These are phyloP conservation scores for Gonium pectorale DNA, from an alignment of 139 green algal genomes.

Conservation along the genomic window DNA sequence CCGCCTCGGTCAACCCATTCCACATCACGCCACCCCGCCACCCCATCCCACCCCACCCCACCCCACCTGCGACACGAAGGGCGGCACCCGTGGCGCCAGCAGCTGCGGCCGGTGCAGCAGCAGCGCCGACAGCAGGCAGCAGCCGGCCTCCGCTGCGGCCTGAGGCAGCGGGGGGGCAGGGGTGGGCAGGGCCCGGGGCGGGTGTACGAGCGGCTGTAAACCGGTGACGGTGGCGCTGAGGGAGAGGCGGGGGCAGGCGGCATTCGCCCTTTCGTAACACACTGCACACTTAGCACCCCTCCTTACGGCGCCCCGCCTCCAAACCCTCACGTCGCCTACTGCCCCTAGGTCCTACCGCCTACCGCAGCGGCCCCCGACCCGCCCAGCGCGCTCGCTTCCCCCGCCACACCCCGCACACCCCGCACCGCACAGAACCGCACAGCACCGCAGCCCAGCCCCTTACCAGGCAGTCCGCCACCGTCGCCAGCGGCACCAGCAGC, in stretches of 20 bases:
- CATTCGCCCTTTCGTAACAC: too few species aligned
- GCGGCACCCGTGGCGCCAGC: slow-evolving; percentile 14
- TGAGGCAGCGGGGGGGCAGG: not conserved
- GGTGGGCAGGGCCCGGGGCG: not conserved
- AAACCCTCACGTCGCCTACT: too few species aligned
- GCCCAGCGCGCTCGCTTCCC: too few species aligned
- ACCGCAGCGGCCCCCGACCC: too few species aligned
- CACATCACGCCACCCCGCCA: not conserved
- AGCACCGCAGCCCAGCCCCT: not conserved
- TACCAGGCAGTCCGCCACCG: slow-evolving; percentile 4
- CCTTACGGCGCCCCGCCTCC: not conserved
- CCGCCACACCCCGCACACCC: too few species aligned
- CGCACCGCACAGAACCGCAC: not conserved
- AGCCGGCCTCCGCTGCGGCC: slow-evolving; percentile 12
- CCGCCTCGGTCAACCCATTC: not conserved
- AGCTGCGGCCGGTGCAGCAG: slow-evolving; percentile 3
- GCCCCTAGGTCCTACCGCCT: too few species aligned
- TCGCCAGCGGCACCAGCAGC: not conserved
- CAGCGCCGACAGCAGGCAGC: not conserved
- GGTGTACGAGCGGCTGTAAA: too few species aligned
- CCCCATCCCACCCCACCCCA: not conserved
- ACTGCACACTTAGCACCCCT: not conserved
- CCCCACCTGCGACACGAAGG: slow-evolving; percentile 22
- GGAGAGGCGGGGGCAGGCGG: too few species aligned
- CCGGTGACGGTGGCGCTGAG: too few species aligned